Evolutionary conservation across 139 green algal species (phyloP).

Genomic region (Micromonas commoda): DNA sequence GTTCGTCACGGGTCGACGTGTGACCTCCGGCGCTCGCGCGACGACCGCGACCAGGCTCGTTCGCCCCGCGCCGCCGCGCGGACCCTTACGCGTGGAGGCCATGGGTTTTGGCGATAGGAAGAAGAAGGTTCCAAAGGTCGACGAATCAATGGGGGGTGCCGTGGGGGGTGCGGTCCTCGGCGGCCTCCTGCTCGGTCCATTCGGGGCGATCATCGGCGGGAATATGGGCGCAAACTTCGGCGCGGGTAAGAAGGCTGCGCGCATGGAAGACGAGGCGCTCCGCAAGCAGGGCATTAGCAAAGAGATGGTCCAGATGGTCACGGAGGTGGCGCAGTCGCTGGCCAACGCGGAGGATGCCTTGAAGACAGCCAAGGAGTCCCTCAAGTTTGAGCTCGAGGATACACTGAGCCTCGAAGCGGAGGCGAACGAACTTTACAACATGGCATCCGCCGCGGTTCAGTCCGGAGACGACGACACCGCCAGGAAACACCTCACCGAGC

Average conservation of each 20-base stretch:
- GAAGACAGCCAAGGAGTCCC: background rate
- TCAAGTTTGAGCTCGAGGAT: background rate
- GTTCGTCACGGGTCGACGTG: too few species aligned
- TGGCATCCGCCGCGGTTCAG: background rate
- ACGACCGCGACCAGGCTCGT: too few species aligned
- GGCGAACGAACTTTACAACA: background rate
- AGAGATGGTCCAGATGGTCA: background rate
- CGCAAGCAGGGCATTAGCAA: background rate
- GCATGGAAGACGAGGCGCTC: background rate
- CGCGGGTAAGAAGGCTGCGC: background rate
- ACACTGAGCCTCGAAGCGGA: background rate
- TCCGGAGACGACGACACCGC: background rate
- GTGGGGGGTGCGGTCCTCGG: background rate
- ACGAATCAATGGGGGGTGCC: background rate
- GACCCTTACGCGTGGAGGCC: too few species aligned
- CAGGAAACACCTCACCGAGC: background rate
- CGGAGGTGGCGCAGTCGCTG: background rate
- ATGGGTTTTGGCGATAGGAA: too few species aligned
- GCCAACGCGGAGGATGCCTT: background rate
- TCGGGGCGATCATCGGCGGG: background rate
- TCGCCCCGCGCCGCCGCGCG: too few species aligned
- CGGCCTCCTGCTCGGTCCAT: background rate
- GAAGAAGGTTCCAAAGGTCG: background rate
- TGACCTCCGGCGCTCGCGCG: too few species aligned
- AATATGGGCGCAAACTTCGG: background rate